Base-by-base conservation (phyloP, 805 yeast species). In the Yarrowia sp. region DNA sequence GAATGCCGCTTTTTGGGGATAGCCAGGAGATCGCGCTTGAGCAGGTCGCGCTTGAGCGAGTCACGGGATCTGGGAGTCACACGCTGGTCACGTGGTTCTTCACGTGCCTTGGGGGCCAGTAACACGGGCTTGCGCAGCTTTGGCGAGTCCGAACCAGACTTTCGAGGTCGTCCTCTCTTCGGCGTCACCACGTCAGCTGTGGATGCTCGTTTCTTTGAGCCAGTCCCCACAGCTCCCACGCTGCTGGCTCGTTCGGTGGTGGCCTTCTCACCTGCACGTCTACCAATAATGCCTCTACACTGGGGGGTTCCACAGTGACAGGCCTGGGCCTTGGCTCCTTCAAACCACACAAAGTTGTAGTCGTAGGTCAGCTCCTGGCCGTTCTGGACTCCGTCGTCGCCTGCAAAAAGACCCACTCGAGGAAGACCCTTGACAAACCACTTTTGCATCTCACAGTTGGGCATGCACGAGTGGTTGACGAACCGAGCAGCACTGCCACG, bases 321-420 rank as follows among this genome's bases (percentile, higher is more conserved):
- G 12, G 74, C 75, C 72, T 82, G 84, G 55, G 82, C 83, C 68
- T 75, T 77, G 1, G 84, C 79, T 15, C 82, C 80, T 11, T 79
- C 79, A 70, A 82, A 80, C 76, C 82, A 78, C 67, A 82, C 83
- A 67, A 82, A 82, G 70, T 83, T 83, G 70, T 84, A 84, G 73
- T 84, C 85, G 71, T 83, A 83, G 5, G 83, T 81, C 38, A 84
- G 74, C 70, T 84, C 86, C 12, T 80, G 80, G 40, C 84, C 85
- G 8, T 77, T 74, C 1, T 70, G 55, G 7, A 84, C 80, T 1
- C 75, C 75, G 15, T 74, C 72, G n/a, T 75, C 74, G 5, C 79
- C 79, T 14, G 85, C 84, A 72, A 82, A 83, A 15, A 84, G 72
- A 0, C 85, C 86, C 68, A 83, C 79, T 49, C 82, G 74, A 5